Evolutionary conservation across 2,329 filamentous ascomycete species (phyloP).

Genomic region (Aureobasidium sp.): DNA sequence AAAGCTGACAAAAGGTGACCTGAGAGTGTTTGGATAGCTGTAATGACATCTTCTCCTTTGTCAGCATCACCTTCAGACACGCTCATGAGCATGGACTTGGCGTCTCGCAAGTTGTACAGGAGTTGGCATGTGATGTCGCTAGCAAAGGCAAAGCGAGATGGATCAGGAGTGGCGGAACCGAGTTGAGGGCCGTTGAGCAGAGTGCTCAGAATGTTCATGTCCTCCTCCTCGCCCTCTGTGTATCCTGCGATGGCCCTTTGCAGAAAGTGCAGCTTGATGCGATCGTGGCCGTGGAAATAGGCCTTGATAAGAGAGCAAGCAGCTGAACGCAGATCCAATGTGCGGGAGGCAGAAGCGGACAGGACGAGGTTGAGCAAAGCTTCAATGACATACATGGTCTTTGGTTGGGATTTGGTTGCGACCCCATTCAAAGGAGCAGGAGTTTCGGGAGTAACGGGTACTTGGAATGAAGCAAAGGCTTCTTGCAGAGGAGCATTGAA

Average conservation of each 20-base stretch:
- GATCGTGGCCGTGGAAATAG: slow-evolving; percentile 76
- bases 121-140: slow-evolving; percentile 81
- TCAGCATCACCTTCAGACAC: slow-evolving; percentile 85
- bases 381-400: slow-evolving; percentile 75
- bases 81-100: slow-evolving; percentile 71
- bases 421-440: slow-evolving; percentile 44
- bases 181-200: slow-evolving; percentile 59
- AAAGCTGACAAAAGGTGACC: slow-evolving; percentile 79
- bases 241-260: slow-evolving; percentile 85
- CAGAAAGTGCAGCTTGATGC: slow-evolving; percentile 80
- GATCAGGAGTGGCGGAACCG: slow-evolving; percentile 60
- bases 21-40: slow-evolving; percentile 80
- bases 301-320: slow-evolving; percentile 88
- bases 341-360: slow-evolving; percentile 55
- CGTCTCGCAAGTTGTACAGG: slow-evolving; percentile 69
- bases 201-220: slow-evolving; percentile 74
- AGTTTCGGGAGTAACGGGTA: slow-evolving; percentile 39
- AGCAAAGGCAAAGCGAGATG: slow-evolving; percentile 86
- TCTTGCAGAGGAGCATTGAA: slow-evolving; percentile 77
- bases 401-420: slow-evolving; percentile 37
- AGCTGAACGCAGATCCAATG: slow-evolving; percentile 75
- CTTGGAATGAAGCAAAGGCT: slow-evolving; percentile 78
- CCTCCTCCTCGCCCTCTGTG: slow-evolving; percentile 66
- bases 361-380: slow-evolving; percentile 79
- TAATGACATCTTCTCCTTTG: slow-evolving; percentile 89